Base-by-base conservation (phyloP, 31 red algal species). In the Porphyra umbilicalis region DNA sequence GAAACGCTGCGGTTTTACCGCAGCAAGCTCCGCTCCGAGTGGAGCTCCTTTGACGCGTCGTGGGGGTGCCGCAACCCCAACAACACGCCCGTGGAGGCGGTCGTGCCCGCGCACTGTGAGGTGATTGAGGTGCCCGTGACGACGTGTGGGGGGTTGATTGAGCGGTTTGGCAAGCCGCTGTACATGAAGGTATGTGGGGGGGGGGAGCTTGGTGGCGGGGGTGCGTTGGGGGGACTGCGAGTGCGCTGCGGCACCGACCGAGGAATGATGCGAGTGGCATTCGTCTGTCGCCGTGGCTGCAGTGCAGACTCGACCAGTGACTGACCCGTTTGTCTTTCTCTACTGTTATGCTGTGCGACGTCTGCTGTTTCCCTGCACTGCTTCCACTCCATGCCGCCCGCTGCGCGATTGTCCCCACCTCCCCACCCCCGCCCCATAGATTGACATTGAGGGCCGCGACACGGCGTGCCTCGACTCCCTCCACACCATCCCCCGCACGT, bases 371-470 rank as follows among this genome's bases (percentile, higher is more conserved):
- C 2, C 1, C 57, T 71, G 6, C 4, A 25, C 30, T 29, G 57
- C 57, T 71, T 8, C 38, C 38, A 9, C 7, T 39, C 9, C 38
- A 39, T 39, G 9, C 38, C 38, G 38, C 7, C 9, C 9, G 38
- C 7, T 39, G 18, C 3, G 18, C 8, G 57, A 5, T 13, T n/a
- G 57, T 71, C 25, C 30, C 2, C 25, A n/a, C 25, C 57, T 71
- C 20, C 57, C 2, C 20, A 18, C 57, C 57, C 14, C 57, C 7
- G 1, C 57, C 2, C 18, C 57, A 4, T 29, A 71, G 85, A 92
- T 92, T 80, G 90, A 92, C 80, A 92, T 92, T 39, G 90, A 92
- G 79, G 90, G 90, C 35, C 84, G 83, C 77, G 90, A 92, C 85
- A 67, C 40, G 39, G 82, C 80, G n/a, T 92, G 90, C 68, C 38